Evolutionary conservation across 257 asterid species (phyloP), one percentile per base, ranked within the genome.

Genomic region (Plantago ovata): DNA sequence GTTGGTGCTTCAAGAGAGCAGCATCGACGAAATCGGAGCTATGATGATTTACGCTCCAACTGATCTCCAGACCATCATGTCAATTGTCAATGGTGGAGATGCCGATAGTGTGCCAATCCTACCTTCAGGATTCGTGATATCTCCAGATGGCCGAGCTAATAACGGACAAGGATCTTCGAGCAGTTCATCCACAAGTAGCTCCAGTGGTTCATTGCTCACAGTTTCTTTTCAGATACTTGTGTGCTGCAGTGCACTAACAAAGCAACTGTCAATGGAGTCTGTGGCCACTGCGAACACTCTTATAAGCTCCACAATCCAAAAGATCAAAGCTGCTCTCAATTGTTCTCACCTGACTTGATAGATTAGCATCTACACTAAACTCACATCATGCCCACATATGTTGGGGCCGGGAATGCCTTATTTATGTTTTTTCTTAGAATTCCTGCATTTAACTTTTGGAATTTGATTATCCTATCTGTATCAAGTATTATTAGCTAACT

Each of bases 81-180:
- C 73, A 11, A 75, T 75, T 13, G 65, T 82, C 0, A 70, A 54
- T 39, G 86, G 90, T 3, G 80, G 36, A 10, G 89, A 79, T 58
- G 57, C 65, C 0, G 21, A 41, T 14, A 58, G 33, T 18, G 47
- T 73, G 45, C 71, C 83, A 0, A 72, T 84, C 57, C 84, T 80
- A 0, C 98, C 95, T 10, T 84, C 89, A 0, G 95, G 95, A 4
- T 80, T 73, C 5, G 44, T 82, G 21, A 84, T 89, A 58, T 81
- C 94, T 6, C 46, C 75, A 0, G 88, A 82, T 9, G 86, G 83
- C 8, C 74, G 78, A 3, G 44, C 41, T 36, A 56, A 51, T 9
- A 65, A 32, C 12, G 74, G 56, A 28, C 2, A 0, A 14, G 76
- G 62, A 64, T 55, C 75, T 21, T 64, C 82, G 9, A 48, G 54